phyloP scores from a whole-genome alignment of 768 basidiomycete species.

The Hericium coralloides region DNA sequence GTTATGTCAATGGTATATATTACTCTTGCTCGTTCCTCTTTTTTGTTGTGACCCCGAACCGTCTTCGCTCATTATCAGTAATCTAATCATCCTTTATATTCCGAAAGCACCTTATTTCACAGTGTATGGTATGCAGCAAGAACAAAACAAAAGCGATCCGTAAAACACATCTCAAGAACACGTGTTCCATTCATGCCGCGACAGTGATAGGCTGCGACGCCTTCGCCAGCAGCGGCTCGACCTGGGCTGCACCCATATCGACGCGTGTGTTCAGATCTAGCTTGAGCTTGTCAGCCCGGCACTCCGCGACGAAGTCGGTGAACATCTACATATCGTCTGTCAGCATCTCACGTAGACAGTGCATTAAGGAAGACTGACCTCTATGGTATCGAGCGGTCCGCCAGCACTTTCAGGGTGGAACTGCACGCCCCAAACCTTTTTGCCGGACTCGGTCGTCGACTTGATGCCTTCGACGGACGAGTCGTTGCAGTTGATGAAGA shows the following conservation, averaged over 20 bases:
- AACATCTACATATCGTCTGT: slow-evolving; percentile 59
- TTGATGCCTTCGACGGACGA: slow-evolving; percentile 99
- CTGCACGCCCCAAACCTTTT: slow-evolving; percentile 94
- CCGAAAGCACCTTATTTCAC: too few species aligned
- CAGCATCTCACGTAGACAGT: neutral
- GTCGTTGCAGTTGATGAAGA: slow-evolving; percentile 99
- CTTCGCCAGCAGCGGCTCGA: slow-evolving; percentile 10
- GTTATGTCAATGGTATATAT: too few species aligned
- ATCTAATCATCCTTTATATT: too few species aligned
- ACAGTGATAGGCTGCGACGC: slow-evolving; percentile 17
- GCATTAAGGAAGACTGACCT: slow-evolving; percentile 40
- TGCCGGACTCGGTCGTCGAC: slow-evolving; percentile 82
- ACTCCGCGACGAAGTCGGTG: slow-evolving; percentile 82
- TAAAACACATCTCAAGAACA: too few species aligned
- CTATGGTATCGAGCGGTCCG: slow-evolving; percentile 97
- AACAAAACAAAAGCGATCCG: too few species aligned
- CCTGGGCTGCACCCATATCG: slow-evolving; percentile 16
- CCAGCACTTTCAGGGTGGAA: slow-evolving; percentile 99
- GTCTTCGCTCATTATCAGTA: too few species aligned
- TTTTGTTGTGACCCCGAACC: too few species aligned
- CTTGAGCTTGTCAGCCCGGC: slow-evolving; percentile 46
- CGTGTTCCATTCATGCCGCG: slow-evolving; percentile 7
- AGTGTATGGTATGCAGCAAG: too few species aligned
- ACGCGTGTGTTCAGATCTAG: slow-evolving; percentile 10
- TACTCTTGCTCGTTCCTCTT: too few species aligned